A percentile compares a stretch with the other conserved stretches of the same genome.
phyloP scores from a whole-genome alignment of 2,329 filamentous ascomycete genomes.

The Diaporthe sp. region DNA sequence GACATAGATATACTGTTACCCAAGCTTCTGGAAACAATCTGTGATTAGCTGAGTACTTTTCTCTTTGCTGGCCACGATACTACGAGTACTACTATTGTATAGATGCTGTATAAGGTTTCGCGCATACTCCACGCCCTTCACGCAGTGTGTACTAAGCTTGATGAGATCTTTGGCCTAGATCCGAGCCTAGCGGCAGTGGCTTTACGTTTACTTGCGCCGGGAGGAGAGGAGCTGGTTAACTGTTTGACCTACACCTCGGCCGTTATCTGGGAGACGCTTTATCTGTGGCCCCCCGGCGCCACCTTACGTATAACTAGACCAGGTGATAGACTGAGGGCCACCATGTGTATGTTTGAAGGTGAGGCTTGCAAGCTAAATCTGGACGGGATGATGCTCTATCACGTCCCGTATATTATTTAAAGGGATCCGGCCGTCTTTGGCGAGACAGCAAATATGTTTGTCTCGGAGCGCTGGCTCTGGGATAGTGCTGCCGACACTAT shows the following conservation, averaged over 20 bases:
- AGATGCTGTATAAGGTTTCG: conserved; percentile 44
- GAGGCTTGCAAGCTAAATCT: conserved; percentile 29
- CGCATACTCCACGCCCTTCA: conserved; percentile 38
- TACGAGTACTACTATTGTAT: conserved; percentile 43
- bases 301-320: conserved; percentile 38
- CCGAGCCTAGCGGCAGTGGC: conserved; percentile 35
- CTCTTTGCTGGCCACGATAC: conserved; percentile 49
- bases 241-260: conserved; percentile 44
- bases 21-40: conserved; percentile 39
- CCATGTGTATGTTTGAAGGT: neutral
- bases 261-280: conserved; percentile 46
- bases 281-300: conserved; percentile 43
- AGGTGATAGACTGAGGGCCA: conserved; percentile 38
- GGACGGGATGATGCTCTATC: conserved; percentile 44
- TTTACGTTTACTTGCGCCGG: conserved; percentile 33
- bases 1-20: conserved; percentile 37
- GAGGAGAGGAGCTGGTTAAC: conserved; percentile 39
- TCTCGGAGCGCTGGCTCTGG: conserved; percentile 47
- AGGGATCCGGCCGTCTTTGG: conserved; percentile 42
- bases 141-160: conserved; percentile 42
- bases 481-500: conserved; percentile 27
- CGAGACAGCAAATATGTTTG: conserved; percentile 41
- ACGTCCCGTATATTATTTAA: conserved; percentile 41
- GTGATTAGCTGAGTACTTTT: conserved; percentile 45
- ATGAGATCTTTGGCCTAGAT: conserved; percentile 41